Evolutionary conservation across 2,329 filamentous ascomycete genomes (phyloP).

Genomic region (Phyllosticta citribraziliensis): DNA sequence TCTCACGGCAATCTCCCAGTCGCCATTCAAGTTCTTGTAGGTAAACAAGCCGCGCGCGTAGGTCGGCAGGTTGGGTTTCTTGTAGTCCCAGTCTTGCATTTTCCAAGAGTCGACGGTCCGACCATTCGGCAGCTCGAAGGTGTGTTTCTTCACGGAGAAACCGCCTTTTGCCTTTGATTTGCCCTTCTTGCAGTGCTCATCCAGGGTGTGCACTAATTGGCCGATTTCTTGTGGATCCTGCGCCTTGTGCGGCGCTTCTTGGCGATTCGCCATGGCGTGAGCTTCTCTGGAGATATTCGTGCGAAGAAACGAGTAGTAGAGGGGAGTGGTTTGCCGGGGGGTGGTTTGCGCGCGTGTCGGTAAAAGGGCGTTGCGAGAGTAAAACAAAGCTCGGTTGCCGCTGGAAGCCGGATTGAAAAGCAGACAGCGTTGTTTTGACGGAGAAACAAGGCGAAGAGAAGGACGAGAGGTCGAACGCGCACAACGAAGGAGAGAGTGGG

Average conservation of each 20-base stretch:
- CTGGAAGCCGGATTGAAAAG: background rate
- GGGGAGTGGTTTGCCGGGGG: background rate
- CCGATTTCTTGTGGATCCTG: slow-evolving; percentile 63
- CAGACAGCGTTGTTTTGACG: background rate
- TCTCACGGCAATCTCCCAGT: slow-evolving; percentile 69
- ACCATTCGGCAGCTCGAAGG: slow-evolving; percentile 57
- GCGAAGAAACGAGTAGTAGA: background rate
- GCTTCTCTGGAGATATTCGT: background rate
- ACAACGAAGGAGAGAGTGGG: background rate
- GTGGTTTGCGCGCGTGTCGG: background rate
- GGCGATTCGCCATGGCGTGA: slow-evolving; percentile 40
- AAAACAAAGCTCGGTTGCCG: background rate
- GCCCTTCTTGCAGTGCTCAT: slow-evolving; percentile 42
- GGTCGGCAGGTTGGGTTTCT: slow-evolving; percentile 72
- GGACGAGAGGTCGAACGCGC: background rate
- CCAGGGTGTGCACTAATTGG: slow-evolving; percentile 55
- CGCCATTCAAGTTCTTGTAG: slow-evolving; percentile 53
- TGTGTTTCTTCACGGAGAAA: slow-evolving; percentile 72
- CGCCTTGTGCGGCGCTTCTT: slow-evolving; percentile 49
- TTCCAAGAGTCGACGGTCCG: slow-evolving; percentile 82
- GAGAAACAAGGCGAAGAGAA: background rate
- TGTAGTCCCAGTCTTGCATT: slow-evolving; percentile 94
- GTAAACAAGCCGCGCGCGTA: slow-evolving; percentile 94
- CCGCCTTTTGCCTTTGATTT: slow-evolving; percentile 39
- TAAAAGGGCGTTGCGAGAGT: background rate